Conservation (phyloP, 2,329 filamentous ascomycete genomes). For the Harringtonia aguacate region DNA sequence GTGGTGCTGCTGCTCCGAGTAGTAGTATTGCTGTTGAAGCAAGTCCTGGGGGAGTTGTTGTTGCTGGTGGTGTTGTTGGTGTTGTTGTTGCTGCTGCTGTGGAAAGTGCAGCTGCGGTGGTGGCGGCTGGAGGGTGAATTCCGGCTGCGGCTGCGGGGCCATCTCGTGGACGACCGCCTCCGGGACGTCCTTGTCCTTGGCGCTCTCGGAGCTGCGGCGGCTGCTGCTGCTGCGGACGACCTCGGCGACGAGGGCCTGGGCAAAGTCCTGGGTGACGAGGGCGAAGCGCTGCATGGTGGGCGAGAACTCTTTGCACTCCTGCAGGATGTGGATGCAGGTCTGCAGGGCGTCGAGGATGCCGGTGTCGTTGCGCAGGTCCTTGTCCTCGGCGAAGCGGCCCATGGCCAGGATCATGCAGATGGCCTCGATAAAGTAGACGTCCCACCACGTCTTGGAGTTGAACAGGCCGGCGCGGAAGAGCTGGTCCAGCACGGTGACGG, state of each 20-base stretch:
- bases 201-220: neutral
- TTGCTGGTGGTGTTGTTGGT: neutral
- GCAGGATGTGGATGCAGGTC: conserved; percentile 7
- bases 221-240: neutral
- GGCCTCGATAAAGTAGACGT: conserved; percentile 12
- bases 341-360: conserved; percentile 5
- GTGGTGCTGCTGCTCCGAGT: neutral
- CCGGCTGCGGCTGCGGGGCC: too few relatives aligned
- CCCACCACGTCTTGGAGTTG: conserved; percentile 13
- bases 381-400: conserved; percentile 7
- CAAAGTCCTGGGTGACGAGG: conserved; percentile 9
- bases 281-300: conserved; percentile 12
- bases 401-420: conserved; percentile 11
- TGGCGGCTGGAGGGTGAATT: neutral
- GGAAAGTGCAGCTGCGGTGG: neutral
- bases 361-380: conserved; percentile 4
- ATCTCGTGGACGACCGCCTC: neutral
- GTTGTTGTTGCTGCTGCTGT: neutral
- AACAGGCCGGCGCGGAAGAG: conserved; percentile 9
- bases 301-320: conserved; percentile 10
- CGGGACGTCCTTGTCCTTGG: neutral
- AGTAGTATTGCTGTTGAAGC: neutral
- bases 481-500: conserved; percentile 7
- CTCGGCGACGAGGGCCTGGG: conserved; percentile 4
- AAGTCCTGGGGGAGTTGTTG: neutral